Base-by-base conservation (phyloP, 805 yeast genomes). In the Saccharomyces mikatae region DNA sequence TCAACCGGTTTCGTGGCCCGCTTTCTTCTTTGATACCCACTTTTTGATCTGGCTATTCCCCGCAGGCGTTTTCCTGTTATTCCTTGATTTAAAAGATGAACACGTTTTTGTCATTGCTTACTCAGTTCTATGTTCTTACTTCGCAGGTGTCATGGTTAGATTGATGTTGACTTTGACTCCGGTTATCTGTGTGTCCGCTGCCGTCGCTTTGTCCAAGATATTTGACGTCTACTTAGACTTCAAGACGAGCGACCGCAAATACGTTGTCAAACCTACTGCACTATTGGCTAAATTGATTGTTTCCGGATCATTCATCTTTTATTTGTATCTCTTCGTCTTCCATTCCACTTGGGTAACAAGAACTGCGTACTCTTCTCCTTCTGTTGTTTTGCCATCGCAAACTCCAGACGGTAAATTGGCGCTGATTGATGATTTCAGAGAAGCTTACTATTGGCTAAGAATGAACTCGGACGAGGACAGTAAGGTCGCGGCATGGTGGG, bases 1-100 rank as follows among this genome's bases (percentile, higher is more conserved):
- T 77, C 99, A 94, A 78, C 99, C 99, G 56, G 92, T 98, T n/a
- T 96, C 99, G 3, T 94, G 99, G 99, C 96, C 98, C 10, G 83
- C 97, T 11, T 95, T 94, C 71, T 94, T 89, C 80, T 89, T 92
- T 69, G 99, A 94, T 71, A 85, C 94, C 51, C 88, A 84, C 65
- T 81, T 92, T 78, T 78, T 94, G 73, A 88, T 92, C 65, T 95
- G 99, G 99, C 78, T 94, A 62, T 94, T 94, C 88, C 99, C 99
- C 52, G 97, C 91, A 5, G 99, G 99, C 59, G 86, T 95, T 50
- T 94, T 87, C 74, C 73, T 94, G 61, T 79, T 92, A 62, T 87
- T 94, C 80, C 87, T 87, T 71, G 97, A 94, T 56, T 77, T 94
- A 67, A 80, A 83, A 53, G 88, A 94, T 69, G 97, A 91, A 74